Conservation (phyloP, 331 rosid genomes). For the Malus hybrid region DNA sequence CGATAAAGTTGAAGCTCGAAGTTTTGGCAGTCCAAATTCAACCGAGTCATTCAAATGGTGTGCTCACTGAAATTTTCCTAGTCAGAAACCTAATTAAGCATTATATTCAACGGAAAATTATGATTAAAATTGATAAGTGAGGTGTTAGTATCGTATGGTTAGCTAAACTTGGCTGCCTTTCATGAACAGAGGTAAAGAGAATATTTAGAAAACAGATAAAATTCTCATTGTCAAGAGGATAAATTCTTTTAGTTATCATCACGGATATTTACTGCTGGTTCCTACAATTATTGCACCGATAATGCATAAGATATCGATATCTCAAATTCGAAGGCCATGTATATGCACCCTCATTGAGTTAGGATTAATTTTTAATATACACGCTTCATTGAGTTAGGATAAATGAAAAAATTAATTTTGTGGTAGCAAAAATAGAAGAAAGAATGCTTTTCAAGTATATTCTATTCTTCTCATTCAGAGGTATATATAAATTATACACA, state of each 20-base stretch:
- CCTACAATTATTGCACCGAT: neutral
- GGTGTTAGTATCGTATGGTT: neutral
- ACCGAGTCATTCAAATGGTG: neutral
- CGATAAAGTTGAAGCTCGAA: neutral
- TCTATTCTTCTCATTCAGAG: no score
- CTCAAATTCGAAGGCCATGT: no score
- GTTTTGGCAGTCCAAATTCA: neutral
- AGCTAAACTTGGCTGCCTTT: conserved; percentile 28
- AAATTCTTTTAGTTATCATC: neutral
- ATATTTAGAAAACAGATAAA: neutral
- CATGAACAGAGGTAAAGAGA: conserved; percentile 2
- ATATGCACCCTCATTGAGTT: no score
- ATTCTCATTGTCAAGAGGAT: neutral
- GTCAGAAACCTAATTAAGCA: neutral
- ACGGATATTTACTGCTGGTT: neutral
- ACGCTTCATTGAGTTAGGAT: no score
- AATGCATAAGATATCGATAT: neutral
- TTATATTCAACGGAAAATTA: neutral
- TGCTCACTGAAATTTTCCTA: neutral
- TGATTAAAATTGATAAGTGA: neutral
- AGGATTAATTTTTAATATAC: no score
- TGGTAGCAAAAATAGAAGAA: no score
- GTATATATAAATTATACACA: no score
- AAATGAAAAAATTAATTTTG: no score
- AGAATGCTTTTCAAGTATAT: no score